Evolutionary conservation across 345 rosid species (phyloP).

Genomic region (Euphorbia peplus): DNA sequence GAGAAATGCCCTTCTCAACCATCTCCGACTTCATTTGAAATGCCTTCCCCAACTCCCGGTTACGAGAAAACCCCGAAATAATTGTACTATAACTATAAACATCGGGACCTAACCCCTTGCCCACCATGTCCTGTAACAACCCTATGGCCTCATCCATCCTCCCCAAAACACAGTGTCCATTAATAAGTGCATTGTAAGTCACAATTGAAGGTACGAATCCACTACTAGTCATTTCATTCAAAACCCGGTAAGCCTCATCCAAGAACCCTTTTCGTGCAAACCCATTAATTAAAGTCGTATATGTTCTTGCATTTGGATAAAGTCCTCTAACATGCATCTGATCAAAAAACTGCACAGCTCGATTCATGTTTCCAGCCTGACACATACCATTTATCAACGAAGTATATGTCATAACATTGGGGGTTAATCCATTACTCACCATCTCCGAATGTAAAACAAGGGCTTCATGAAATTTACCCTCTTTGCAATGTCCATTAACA

Average conservation of each 20-base stretch:
- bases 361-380: constrained; percentile 69
- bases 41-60: constrained; percentile 58
- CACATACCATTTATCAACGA: constrained; percentile 81
- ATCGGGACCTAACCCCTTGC: constrained; percentile 62
- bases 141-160: constrained; percentile 58
- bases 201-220: constrained; percentile 77
- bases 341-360: constrained; percentile 74
- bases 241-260: constrained; percentile 56
- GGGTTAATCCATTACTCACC: constrained; percentile 71
- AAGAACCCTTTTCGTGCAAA: constrained; percentile 64
- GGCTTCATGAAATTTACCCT: constrained; percentile 78
- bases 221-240: constrained; percentile 54
- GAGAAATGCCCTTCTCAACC: constrained; percentile 53
- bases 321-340: constrained; percentile 85
- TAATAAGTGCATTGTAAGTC: constrained; percentile 73
- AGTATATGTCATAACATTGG: constrained; percentile 79
- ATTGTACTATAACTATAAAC: constrained; percentile 82
- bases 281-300: constrained; percentile 78
- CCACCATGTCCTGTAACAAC: constrained; percentile 50
- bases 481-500: constrained; percentile 73
- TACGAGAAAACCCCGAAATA: constrained; percentile 64
- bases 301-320: constrained; percentile 67
- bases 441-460: constrained; percentile 71
- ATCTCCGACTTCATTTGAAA: constrained; percentile 57
- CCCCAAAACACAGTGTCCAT: constrained; percentile 69